phyloP scores from a whole-genome alignment of 2,329 filamentous ascomycete species.

The Tolypocladium ovalisporum region DNA sequence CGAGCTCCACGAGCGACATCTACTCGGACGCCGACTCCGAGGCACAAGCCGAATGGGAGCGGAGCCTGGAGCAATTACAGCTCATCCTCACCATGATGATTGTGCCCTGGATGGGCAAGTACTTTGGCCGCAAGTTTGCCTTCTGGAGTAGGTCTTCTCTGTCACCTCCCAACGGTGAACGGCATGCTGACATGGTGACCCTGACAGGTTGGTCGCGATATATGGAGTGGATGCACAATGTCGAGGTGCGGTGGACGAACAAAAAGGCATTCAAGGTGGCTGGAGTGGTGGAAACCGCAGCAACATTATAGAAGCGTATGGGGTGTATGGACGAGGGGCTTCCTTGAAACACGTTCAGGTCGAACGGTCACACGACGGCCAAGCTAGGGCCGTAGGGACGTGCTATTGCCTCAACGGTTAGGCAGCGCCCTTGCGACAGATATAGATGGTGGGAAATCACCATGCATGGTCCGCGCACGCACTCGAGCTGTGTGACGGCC shows the following conservation, averaged over 20 bases:
- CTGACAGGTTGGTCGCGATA: conserved; percentile 74
- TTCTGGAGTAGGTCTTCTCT: conserved; percentile 73
- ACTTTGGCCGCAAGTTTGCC: conserved; percentile 85
- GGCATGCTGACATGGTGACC: not conserved
- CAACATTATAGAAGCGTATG: conserved; percentile 30
- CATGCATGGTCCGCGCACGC: not conserved
- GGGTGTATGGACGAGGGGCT: not conserved
- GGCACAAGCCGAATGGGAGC: conserved; percentile 90
- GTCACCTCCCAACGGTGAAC: not conserved
- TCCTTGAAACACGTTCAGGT: not conserved
- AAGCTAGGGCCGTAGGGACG: not conserved
- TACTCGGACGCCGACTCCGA: conserved; percentile 59
- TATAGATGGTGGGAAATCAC: not conserved
- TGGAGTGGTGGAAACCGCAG: conserved; percentile 51
- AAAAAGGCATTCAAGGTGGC: conserved; percentile 52
- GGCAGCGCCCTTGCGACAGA: not conserved
- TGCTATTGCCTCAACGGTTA: not conserved
- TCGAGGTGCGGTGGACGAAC: conserved; percentile 58
- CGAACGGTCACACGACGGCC: not conserved
- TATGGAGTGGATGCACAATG: conserved; percentile 86
- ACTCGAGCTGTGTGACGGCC: not conserved
- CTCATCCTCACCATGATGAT: conserved; percentile 88
- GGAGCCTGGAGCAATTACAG: conserved; percentile 87
- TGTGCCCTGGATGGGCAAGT: conserved; percentile 90
- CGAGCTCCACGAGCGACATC: conserved; percentile 45